A percentile compares a stretch with the other conserved stretches of the same genome.
phyloP scores from a whole-genome alignment of 495 filamentous ascomycete genomes.

The Ascobolus immersus region DNA sequence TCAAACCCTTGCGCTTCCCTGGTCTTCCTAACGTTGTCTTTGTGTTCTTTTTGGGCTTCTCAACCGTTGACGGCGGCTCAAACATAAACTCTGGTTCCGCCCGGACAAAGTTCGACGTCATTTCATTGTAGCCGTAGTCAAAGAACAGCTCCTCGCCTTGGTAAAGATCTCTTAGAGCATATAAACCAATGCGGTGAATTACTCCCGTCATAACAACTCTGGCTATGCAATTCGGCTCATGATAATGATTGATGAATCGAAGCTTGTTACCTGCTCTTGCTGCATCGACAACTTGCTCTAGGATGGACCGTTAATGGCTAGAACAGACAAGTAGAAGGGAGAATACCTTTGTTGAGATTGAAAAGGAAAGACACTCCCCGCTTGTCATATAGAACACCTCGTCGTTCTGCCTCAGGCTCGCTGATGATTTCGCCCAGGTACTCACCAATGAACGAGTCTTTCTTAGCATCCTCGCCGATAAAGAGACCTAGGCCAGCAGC shows the following conservation, averaged over 20 bases:
- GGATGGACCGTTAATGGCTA: background rate
- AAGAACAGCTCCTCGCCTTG: slow-evolving; percentile 47
- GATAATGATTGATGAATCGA: slow-evolving; percentile 45
- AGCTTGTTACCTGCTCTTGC: slow-evolving; percentile 25
- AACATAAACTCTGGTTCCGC: slow-evolving; percentile 10
- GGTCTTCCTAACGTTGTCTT: too few relatives aligned
- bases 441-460: slow-evolving; percentile 39
- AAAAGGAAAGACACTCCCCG: slow-evolving; percentile 39
- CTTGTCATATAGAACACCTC: slow-evolving; percentile 36
- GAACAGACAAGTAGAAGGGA: background rate
- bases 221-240: slow-evolving; percentile 27
- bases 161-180: slow-evolving; percentile 30
- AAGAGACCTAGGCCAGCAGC: slow-evolving; percentile 45
- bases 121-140: slow-evolving; percentile 27
- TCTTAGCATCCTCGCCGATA: slow-evolving; percentile 31
- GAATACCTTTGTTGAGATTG: slow-evolving; percentile 27
- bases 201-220: slow-evolving; percentile 37
- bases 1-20: too few relatives aligned
- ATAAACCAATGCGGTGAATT: slow-evolving; percentile 42
- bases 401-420: slow-evolving; percentile 34
- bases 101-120: slow-evolving; percentile 14
- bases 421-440: slow-evolving; percentile 49
- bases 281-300: slow-evolving; percentile 22
- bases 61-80: background rate
- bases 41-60: too few relatives aligned